A percentile compares a stretch with the other conserved stretches of the same genome.
Conservation (phyloP, 306 rosid species). For the Benincasa hispida region DNA sequence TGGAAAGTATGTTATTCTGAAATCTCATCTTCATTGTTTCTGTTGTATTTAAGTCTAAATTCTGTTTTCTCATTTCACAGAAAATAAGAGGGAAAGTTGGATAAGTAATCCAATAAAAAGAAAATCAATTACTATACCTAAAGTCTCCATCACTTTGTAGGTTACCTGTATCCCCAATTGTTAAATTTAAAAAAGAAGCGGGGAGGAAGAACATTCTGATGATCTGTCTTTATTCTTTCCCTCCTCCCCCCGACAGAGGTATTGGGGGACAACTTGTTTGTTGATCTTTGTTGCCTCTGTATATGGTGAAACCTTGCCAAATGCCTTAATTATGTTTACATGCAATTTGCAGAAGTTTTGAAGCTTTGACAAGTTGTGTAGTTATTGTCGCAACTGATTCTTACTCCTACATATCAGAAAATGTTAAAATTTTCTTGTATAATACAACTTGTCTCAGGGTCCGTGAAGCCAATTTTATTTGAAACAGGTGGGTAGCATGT, state of each 20-base stretch:
- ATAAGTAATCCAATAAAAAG: background rate
- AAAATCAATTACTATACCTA: background rate
- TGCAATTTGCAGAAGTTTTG: background rate
- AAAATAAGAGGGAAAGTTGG: background rate
- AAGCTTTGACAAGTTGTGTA: background rate
- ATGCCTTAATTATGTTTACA: background rate
- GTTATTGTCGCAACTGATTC: background rate
- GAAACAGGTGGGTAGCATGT: background rate
- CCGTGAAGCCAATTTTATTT: background rate
- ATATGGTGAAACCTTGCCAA: background rate
- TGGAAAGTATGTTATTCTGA: slow-evolving; percentile 59
- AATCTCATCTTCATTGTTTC: slow-evolving; percentile 6
- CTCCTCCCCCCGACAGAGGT: too few relatives aligned
- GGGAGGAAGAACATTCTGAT: background rate
- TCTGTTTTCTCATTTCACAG: background rate
- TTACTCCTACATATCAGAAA: background rate
- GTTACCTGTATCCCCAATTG: background rate
- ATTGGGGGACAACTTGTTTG: too few relatives aligned
- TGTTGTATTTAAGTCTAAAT: background rate
- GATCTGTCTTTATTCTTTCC: too few relatives aligned
- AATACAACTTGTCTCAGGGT: background rate
- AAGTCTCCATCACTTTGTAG: background rate
- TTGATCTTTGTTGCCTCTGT: background rate
- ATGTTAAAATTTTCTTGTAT: background rate
- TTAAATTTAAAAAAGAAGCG: background rate